phyloP scores from a whole-genome alignment of 2,329 filamentous ascomycete genomes.

The Fonsecaea pedrosoi region DNA sequence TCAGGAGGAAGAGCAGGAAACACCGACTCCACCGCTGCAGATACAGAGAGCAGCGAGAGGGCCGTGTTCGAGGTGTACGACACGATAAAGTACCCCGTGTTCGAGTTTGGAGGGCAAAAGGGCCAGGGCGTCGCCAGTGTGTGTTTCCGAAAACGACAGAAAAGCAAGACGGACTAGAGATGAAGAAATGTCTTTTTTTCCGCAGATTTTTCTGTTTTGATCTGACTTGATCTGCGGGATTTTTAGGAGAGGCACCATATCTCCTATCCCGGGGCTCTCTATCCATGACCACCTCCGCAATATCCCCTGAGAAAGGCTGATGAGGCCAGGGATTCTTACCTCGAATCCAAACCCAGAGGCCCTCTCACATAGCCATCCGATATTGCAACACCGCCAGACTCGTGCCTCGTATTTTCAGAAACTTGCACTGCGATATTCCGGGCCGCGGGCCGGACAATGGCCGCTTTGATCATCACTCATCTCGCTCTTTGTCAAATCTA shows the following conservation, averaged over 20 bases:
- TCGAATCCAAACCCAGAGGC: not conserved
- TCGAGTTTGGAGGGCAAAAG: slow-evolving; percentile 86
- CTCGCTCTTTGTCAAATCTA: slow-evolving; percentile 1
- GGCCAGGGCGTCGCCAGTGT: slow-evolving; percentile 89
- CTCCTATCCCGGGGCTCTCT: not conserved
- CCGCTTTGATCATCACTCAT: not conserved
- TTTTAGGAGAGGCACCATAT: too few relatives aligned
- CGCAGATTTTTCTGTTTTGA: not conserved
- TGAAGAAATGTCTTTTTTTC: not conserved
- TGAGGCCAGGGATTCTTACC: not conserved
- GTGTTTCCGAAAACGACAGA: slow-evolving; percentile 68
- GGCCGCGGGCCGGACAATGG: not conserved
- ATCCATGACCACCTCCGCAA: not conserved
- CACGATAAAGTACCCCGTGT: slow-evolving; percentile 80
- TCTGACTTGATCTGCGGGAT: not conserved
- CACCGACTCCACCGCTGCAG: not conserved
- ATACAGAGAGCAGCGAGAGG: slow-evolving; percentile 2
- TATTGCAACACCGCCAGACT: not conserved
- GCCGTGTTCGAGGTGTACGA: slow-evolving; percentile 65
- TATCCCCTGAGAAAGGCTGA: not conserved
- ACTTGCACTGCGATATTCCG: not conserved
- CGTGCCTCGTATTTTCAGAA: not conserved
- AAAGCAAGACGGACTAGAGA: not conserved
- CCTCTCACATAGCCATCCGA: not conserved
- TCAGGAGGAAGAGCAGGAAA: not conserved